Evolutionary conservation across 345 rosid genomes (phyloP).

Genomic region (Chamaenerion angustifolium): DNA sequence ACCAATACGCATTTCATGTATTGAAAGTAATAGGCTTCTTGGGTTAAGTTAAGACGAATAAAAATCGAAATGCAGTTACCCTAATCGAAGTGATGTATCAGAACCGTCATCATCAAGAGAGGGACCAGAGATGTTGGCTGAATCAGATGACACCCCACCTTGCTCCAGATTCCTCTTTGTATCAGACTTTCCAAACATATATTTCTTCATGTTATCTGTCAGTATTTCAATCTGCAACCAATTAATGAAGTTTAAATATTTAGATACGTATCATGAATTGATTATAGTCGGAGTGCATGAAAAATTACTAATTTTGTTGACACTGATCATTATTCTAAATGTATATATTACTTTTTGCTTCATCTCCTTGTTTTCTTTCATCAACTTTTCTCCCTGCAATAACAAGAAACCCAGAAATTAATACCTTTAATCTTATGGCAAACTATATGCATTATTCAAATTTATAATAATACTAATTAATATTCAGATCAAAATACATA

Average conservation of each 20-base stretch:
- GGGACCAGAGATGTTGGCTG: conserved; percentile 50
- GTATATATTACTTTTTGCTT: conserved; percentile 25
- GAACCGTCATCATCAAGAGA: conserved; percentile 40
- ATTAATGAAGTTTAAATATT: not conserved
- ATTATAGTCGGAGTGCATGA: not conserved
- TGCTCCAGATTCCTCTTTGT: conserved; percentile 21
- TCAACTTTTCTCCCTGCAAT: conserved; percentile 35
- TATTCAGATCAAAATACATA: too few species aligned
- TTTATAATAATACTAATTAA: too few species aligned
- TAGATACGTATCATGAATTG: not conserved
- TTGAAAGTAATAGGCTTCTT: not conserved
- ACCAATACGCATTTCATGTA: too few species aligned
- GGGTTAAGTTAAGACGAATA: not conserved
- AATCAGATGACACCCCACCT: conserved; percentile 31
- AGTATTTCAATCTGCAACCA: not conserved
- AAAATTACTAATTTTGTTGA: too few species aligned
- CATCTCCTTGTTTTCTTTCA: conserved; percentile 44
- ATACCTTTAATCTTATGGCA: too few species aligned
- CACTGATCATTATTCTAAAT: too few species aligned
- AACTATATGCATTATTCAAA: too few species aligned
- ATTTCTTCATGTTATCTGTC: too few species aligned
- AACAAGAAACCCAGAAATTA: not conserved
- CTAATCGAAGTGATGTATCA: conserved; percentile 40
- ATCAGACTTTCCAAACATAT: too few species aligned
- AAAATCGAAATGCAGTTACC: conserved; percentile 10